Evolutionary conservation across 495 filamentous ascomycete species (phyloP), one percentile per base, ranked within the genome.

Genomic region (Geopyxis carbonaria): DNA sequence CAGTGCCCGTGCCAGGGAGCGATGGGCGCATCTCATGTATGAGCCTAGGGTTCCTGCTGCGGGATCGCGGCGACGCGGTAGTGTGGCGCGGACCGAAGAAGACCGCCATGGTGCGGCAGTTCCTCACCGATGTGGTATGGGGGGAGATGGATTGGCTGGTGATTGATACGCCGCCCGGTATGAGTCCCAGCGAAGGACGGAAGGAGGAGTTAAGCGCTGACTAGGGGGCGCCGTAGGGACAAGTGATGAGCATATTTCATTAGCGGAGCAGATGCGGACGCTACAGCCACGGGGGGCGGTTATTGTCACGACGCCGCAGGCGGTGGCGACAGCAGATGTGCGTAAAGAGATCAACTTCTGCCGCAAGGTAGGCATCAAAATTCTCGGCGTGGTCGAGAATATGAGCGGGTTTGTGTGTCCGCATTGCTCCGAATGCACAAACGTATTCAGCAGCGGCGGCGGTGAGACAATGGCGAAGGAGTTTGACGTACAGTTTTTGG

Each of bases 21-120:
- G 42, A 31, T 14, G 45, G 28, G 23, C 33, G 34, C 2, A 55
- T 58, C 13, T 63, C 61, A 11, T 86, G 81, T 61, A 94, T 95
- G 80, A 91, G 81, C 35, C 70, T 97, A 0, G 89, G 83, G 18
- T 93, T 97, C 56, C 68, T 97, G 16, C 71, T 97, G 10, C 75
- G 74, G 22, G 67, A 75, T 36, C 68, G 87, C 48, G 78, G 75
- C 44, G 84, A 93, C 48, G 85, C 86, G 2, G 84, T 97, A 0
- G 83, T 97, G 40, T 97, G 89, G 89, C 75, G 89, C 32, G 89
- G 89, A 0, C 89, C 89, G 0, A 97, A 97, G 61, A 97, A 97
- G 62, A 97, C 91, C 6, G 91, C 91, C 21, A 95, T 97, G 89
- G 85, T 97, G 29, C 76, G 81, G 22, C 89, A 97, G 52, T 95